Conservation (phyloP, 805 yeast genomes). For the Kazachstania africana region DNA sequence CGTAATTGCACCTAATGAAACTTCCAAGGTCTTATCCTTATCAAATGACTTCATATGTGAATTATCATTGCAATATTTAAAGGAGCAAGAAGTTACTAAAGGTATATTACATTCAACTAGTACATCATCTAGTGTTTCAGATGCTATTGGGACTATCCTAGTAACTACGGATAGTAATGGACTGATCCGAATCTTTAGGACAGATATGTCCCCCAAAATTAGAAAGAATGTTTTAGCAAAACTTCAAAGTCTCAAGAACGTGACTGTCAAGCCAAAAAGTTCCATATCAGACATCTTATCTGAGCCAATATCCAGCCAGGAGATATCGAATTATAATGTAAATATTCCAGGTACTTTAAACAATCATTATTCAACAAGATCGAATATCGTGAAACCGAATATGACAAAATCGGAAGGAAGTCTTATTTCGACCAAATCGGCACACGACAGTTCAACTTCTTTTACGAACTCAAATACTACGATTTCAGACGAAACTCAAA, state of each 20-base stretch:
- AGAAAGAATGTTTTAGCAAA: constrained; percentile 26
- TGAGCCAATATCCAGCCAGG: no score
- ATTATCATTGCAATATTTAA: constrained; percentile 27
- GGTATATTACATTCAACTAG: background rate
- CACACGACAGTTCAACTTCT: no score
- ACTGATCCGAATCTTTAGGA: constrained; percentile 60
- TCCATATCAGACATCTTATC: no score
- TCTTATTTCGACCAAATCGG: no score
- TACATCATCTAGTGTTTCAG: constrained; percentile 6
- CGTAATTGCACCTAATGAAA: constrained; percentile 60
- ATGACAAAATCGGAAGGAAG: no score
- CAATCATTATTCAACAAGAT: no score
- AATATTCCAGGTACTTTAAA: no score
- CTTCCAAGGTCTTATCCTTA: constrained; percentile 50
- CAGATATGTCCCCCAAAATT: constrained; percentile 52
- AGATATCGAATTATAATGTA: no score
- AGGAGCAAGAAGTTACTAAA: constrained; percentile 1
- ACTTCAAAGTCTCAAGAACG: constrained; percentile 4
- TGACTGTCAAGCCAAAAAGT: no score
- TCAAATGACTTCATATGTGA: constrained; percentile 78
- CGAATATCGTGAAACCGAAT: no score
- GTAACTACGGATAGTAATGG: constrained; percentile 72
- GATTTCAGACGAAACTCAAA: no score
- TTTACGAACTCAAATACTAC: no score
- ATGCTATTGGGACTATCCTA: constrained; percentile 37